Percentiles rank a stretch among this genome's conserved stretches.
phyloP scores from a whole-genome alignment of 805 yeast species.

The Yamadazyma tumulicola region DNA sequence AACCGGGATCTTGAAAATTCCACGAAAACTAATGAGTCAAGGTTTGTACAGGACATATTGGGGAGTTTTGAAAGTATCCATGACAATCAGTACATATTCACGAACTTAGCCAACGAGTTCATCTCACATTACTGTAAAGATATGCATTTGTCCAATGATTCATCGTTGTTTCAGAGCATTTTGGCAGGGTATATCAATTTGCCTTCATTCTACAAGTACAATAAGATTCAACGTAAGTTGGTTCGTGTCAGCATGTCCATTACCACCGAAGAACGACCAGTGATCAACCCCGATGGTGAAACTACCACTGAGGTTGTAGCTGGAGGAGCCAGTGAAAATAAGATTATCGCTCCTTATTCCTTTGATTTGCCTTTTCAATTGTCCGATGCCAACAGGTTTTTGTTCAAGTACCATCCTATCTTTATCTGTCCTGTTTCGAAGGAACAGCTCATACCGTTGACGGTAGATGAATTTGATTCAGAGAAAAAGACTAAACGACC shows the following conservation, averaged over 20 bases:
- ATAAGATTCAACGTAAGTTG: constrained; percentile 31
- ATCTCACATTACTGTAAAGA: constrained; percentile 37
- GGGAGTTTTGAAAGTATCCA: constrained; percentile 28
- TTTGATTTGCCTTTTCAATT: constrained; percentile 41
- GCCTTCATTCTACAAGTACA: constrained; percentile 42
- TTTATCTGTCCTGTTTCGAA: constrained; percentile 45
- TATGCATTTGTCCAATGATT: constrained; percentile 35
- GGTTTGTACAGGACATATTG: constrained; percentile 31
- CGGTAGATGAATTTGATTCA: constrained; percentile 12
- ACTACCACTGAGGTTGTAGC: neutral
- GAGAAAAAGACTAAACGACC: constrained; percentile 18
- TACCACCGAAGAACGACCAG: constrained; percentile 2
- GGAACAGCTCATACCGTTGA: constrained; percentile 39
- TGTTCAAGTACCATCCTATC: constrained; percentile 41
- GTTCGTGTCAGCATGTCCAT: constrained; percentile 12
- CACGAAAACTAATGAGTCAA: constrained; percentile 19
- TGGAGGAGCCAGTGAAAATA: neutral
- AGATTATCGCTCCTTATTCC: constrained; percentile 18
- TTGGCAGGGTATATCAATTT: constrained; percentile 39
- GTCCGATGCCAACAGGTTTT: constrained; percentile 36
- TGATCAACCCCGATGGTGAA: neutral
- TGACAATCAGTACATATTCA: constrained; percentile 26
- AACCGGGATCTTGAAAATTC: constrained; percentile 8
- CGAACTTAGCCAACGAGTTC: constrained; percentile 36
- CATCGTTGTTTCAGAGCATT: constrained; percentile 38